phyloP scores from a whole-genome alignment of 306 rosid genomes.

The Sophora flavescens region DNA sequence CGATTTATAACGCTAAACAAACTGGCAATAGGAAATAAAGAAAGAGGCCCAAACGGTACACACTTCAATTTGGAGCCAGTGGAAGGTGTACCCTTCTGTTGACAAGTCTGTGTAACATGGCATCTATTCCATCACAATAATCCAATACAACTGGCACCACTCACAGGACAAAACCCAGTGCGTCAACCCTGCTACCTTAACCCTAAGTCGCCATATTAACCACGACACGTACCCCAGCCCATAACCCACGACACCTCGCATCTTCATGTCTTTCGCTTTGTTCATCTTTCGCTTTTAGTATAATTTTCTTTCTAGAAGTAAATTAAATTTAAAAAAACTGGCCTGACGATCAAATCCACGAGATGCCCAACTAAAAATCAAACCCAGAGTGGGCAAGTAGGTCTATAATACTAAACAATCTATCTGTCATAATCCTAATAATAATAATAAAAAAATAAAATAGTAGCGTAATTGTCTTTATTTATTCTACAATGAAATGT shows the following conservation, averaged over 20 bases:
- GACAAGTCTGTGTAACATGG: background rate
- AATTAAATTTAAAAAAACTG: background rate
- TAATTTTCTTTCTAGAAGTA: no score
- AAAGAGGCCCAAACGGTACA: background rate
- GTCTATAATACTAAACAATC: slow-evolving; percentile 10
- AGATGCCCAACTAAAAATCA: background rate
- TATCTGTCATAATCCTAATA: slow-evolving; percentile 12
- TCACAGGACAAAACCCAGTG: background rate
- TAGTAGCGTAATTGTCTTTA: background rate
- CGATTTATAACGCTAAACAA: no score
- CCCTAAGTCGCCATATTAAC: background rate
- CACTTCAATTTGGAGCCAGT: slow-evolving; percentile 15
- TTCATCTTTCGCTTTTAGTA: background rate
- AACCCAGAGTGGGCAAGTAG: slow-evolving; percentile 12
- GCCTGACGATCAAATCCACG: background rate
- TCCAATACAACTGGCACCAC: slow-evolving; percentile 23
- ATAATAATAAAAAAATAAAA: no score
- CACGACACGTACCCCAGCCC: no score
- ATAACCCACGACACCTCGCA: background rate
- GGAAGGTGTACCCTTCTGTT: background rate
- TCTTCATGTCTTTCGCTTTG: no score
- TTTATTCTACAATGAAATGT: slow-evolving; percentile 2
- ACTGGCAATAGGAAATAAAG: no score
- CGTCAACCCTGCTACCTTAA: background rate
- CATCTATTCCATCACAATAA: background rate